Base-by-base conservation (phyloP, 2,329 filamentous ascomycete genomes). In the Coccinonectria pachysandricola region DNA sequence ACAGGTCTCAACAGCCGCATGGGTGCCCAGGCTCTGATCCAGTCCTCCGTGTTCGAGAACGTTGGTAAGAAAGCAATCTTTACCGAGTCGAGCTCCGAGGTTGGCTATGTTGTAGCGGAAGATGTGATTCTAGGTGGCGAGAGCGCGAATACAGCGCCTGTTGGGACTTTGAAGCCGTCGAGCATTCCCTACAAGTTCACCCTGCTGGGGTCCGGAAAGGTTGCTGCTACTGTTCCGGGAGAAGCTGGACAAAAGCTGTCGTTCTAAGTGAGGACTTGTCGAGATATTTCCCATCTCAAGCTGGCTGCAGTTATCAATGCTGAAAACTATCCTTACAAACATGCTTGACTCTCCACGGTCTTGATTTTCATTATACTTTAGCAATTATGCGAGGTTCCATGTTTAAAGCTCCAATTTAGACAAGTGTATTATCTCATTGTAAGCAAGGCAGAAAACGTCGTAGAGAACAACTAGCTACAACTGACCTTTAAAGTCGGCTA, bases 31-130 rank as follows among this genome's bases (percentile, higher is more conserved):
- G 39, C 37, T 2, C 32, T 45, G 1, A 45, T 45, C 1, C 41
- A 45, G 14, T 37, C 31, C 2, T 44, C 42, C 2, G 41, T 43
- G 0, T 44, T 44, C 8, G 23, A 31, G 7, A 43, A 45, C 6
- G 36, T 42, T 1, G 41, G 41, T 6, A 44, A 44, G 21, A 44
- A 44, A 15, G 41, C 41, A 1, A 43, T 43, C n/a, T 43, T 36
- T 9, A 43, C 31, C 2, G 39, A 43, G 19, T 43, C 37, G 2
- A 43, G 40, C 18, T 11, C 15, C 0, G 23, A 40, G 2, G 23
- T 30, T 0, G 38, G 38, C 4, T 41, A 39, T 8, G 37, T 41
- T 1, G 32, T 39, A 2, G 32, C 37, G 0, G 26, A 41, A 11
- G 38, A 41, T n/a, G 38, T 42, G 0, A 7, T 39, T 3, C 28